Base-by-base conservation (phyloP, 2,329 filamentous ascomycete genomes). In the Pseudocercospora vitis region DNA sequence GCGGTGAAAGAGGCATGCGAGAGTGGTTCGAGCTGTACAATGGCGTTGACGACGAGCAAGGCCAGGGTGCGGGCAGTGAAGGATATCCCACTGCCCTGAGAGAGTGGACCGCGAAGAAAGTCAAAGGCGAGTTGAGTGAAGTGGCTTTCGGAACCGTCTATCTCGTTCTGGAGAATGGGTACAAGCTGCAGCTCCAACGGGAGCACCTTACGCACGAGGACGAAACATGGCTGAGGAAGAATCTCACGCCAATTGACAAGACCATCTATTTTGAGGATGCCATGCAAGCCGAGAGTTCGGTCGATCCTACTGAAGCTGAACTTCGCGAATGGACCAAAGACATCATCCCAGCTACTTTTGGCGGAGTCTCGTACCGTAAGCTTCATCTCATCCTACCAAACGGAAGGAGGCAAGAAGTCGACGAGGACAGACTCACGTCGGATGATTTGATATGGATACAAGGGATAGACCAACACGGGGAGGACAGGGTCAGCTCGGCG, bases 1-100 rank as follows among this genome's bases (percentile, higher is more conserved):
- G 52, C 8, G 62, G 56, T 2, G 53, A 60, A 16, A 51, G 53
- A 39, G 57, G 61, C 6, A 60, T 64, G 53, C 45, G 26, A 19
- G 24, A 14, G 6, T 48, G 45, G 29, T 56, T 56, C n/a, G 35
- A 49, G 37, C 29, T 33, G 5, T 52, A 52, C n/a, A n/a, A n/a
- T n/a, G n/a, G n/a, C n/a, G n/a, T n/a, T n/a, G n/a, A n/a, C n/a
- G n/a, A n/a, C n/a, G n/a, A n/a, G n/a, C n/a, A n/a, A n/a, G n/a
- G n/a, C n/a, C n/a, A n/a, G n/a, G n/a, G n/a, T n/a, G n/a, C n/a
- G n/a, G n/a, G n/a, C n/a, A n/a, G n/a, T 32, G 45, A 29, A 9
- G 8, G 48, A 3, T 37, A 37, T 26, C 45, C 49, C 33, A 56
- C 45, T 16, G 45, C 49, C n/a, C 49, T 16, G 7, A 14, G 53